phyloP scores from a whole-genome alignment of 495 filamentous ascomycete genomes.

The Lophiotrema nucula region DNA sequence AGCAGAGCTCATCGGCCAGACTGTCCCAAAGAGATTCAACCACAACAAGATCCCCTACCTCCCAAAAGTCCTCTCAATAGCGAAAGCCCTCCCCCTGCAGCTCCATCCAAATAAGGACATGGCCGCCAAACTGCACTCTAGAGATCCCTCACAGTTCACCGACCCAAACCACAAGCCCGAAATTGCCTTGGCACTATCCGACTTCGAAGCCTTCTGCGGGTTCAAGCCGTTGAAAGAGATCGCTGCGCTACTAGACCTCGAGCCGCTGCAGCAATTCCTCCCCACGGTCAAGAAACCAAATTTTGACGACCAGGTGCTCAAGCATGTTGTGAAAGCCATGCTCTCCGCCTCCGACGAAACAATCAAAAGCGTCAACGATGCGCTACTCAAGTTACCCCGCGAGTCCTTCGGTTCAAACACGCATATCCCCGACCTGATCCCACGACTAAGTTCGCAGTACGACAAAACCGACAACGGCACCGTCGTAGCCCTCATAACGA shows the following conservation, averaged over 20 bases:
- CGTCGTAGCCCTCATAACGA: constrained; percentile 64
- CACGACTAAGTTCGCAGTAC: constrained; percentile 66
- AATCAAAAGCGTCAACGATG: constrained; percentile 51
- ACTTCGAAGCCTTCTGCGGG: constrained; percentile 76
- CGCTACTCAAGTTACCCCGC: constrained; percentile 50
- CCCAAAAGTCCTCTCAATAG: constrained; percentile 76
- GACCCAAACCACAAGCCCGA: constrained; percentile 83
- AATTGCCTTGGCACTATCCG: constrained; percentile 71
- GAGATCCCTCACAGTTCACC: constrained; percentile 64
- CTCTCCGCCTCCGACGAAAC: constrained; percentile 54
- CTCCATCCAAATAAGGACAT: constrained; percentile 71
- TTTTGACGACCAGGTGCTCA: constrained; percentile 63
- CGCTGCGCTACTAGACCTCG: constrained; percentile 56
- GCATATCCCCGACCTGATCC: constrained; percentile 63
- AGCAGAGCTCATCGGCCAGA: constrained; percentile 61
- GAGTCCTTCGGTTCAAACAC: constrained; percentile 52
- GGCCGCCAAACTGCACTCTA: constrained; percentile 58
- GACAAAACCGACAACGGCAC: constrained; percentile 59
- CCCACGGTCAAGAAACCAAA: constrained; percentile 41
- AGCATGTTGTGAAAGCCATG: constrained; percentile 56
- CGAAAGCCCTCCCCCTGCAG: constrained; percentile 78
- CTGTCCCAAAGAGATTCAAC: constrained; percentile 62
- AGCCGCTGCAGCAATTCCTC: constrained; percentile 55
- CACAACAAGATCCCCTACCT: constrained; percentile 66
- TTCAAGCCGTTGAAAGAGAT: constrained; percentile 69